Conservation (phyloP, 1,284 basidiomycete genomes). For the Leccinum solheimii region DNA sequence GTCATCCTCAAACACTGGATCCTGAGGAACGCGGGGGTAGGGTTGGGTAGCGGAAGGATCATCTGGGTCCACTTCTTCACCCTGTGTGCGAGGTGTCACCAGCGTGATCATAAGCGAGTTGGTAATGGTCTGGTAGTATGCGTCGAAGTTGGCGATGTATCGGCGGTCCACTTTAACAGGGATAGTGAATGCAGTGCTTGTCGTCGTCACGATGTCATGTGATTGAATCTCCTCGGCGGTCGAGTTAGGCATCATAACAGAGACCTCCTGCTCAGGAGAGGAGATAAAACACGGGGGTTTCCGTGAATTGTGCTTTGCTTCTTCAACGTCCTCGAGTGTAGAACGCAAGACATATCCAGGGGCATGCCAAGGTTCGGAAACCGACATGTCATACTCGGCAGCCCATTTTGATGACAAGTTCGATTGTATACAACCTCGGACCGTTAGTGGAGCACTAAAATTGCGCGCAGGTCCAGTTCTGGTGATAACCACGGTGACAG, state of each 20-base stretch:
- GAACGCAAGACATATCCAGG: background rate
- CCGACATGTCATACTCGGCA: background rate
- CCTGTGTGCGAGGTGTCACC: background rate
- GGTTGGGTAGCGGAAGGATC: background rate
- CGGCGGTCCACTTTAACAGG: slow-evolving; percentile 3
- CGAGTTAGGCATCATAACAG: slow-evolving; percentile 7
- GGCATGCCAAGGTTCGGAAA: background rate
- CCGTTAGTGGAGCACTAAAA: slow-evolving; percentile 4
- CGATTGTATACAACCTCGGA: background rate
- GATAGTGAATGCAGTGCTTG: background rate
- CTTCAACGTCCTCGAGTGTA: background rate
- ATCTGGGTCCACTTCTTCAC: background rate
- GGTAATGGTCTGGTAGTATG: slow-evolving; percentile 7
- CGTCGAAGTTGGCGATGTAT: slow-evolving; percentile 7
- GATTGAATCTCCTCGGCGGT: background rate
- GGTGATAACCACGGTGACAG: background rate
- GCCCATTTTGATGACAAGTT: slow-evolving; percentile 8
- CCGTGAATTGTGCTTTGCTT: background rate
- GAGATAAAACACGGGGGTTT: background rate
- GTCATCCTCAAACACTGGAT: background rate
- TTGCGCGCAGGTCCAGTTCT: slow-evolving; percentile 10
- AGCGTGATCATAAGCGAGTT: slow-evolving; percentile 1
- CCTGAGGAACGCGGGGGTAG: background rate
- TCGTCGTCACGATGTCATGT: slow-evolving; percentile 5
- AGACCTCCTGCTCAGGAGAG: background rate